Conservation (phyloP, 1,139 yeast genomes). For the Debaryomyces singareniensis region DNA sequence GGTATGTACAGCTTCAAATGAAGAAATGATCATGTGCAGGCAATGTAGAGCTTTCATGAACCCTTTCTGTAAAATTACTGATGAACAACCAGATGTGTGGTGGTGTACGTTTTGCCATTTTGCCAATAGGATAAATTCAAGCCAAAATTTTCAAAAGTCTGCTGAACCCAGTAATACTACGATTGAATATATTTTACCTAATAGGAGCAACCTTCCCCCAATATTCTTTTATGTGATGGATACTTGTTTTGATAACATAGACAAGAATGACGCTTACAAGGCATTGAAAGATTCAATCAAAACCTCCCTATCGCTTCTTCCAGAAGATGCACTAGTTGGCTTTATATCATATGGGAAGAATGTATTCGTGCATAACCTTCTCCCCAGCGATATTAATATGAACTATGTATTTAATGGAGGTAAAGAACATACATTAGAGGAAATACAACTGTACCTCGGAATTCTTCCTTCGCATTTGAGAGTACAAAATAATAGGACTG, state of each 20-base stretch:
- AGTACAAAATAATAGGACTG: slow-evolving; percentile 3
- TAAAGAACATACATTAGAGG: slow-evolving; percentile 47
- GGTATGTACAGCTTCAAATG: slow-evolving; percentile 34
- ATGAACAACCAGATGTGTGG: slow-evolving; percentile 40
- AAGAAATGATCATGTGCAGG: slow-evolving; percentile 38
- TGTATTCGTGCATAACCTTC: slow-evolving; percentile 56
- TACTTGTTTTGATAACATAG: slow-evolving; percentile 47
- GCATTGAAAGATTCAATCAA: slow-evolving; percentile 53
- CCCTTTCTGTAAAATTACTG: slow-evolving; percentile 41
- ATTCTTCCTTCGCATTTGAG: slow-evolving; percentile 37
- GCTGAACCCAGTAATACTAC: slow-evolving; percentile 41
- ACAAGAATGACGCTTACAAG: slow-evolving; percentile 29
- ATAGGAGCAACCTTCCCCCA: slow-evolving; percentile 36
- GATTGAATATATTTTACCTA: slow-evolving; percentile 54
- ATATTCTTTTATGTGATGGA: slow-evolving; percentile 65
- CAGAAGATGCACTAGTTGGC: slow-evolving; percentile 54
- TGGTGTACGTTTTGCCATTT: slow-evolving; percentile 56
- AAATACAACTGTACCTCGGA: slow-evolving; percentile 49
- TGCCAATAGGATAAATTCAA: slow-evolving; percentile 37
- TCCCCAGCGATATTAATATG: slow-evolving; percentile 20
- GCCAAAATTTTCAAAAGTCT: slow-evolving; percentile 23
- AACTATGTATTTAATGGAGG: slow-evolving; percentile 52
- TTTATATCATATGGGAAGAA: slow-evolving; percentile 59
- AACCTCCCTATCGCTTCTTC: slow-evolving; percentile 50
- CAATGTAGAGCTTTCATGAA: slow-evolving; percentile 56